Conservation (phyloP, 768 basidiomycete species). For the Ramaria sp. region DNA sequence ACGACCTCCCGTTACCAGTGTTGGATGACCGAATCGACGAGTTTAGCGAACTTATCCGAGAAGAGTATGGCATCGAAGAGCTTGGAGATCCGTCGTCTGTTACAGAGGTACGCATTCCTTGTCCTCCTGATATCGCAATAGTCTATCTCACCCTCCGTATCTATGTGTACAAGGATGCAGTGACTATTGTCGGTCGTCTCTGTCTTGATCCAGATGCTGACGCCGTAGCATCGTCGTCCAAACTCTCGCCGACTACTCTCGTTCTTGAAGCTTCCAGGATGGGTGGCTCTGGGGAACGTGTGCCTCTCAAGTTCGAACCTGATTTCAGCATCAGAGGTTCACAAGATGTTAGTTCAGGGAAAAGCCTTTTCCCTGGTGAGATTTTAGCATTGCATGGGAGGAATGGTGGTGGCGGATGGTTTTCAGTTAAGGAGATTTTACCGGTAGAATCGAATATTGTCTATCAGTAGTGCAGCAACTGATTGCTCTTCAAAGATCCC, state of each 20-base stretch:
- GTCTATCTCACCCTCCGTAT: background rate
- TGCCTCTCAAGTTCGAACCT: slow-evolving; percentile 63
- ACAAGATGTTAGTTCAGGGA: slow-evolving; percentile 46
- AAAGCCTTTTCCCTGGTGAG: slow-evolving; percentile 81
- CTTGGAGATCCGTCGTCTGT: slow-evolving; percentile 64
- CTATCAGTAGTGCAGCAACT: background rate
- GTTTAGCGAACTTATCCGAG: slow-evolving; percentile 60
- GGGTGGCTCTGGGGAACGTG: slow-evolving; percentile 55
- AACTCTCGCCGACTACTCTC: slow-evolving; percentile 65
- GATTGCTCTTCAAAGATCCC: slow-evolving; percentile 40
- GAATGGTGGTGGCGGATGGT: slow-evolving; percentile 87
- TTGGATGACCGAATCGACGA: slow-evolving; percentile 87
- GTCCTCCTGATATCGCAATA: background rate
- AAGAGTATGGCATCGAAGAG: slow-evolving; percentile 61
- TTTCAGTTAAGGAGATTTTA: slow-evolving; percentile 73
- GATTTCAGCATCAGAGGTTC: slow-evolving; percentile 57
- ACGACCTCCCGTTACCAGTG: slow-evolving; percentile 27
- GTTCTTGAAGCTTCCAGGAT: slow-evolving; percentile 77
- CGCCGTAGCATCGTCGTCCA: slow-evolving; percentile 29
- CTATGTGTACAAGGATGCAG: slow-evolving; percentile 37
- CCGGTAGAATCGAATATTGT: slow-evolving; percentile 40
- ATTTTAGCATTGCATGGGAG: slow-evolving; percentile 78
- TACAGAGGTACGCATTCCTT: slow-evolving; percentile 32
- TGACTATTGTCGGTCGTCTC: slow-evolving; percentile 65
- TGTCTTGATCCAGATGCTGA: slow-evolving; percentile 52